phyloP scores from a whole-genome alignment of 2,329 filamentous ascomycete species.

The Emergomyces orientalis region DNA sequence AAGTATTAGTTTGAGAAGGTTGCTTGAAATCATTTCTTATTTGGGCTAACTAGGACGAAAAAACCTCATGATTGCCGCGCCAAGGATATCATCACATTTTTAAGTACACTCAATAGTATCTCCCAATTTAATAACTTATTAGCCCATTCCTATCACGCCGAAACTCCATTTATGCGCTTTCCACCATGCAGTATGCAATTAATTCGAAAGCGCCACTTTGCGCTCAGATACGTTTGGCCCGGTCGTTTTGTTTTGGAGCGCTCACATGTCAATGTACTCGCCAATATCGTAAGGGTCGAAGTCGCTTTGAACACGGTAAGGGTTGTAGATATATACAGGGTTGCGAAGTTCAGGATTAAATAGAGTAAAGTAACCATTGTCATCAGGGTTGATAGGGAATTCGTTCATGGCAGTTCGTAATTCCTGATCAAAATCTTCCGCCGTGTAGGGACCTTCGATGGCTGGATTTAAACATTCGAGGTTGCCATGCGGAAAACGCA shows the following conservation, averaged over 20 bases:
- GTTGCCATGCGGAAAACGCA: neutral
- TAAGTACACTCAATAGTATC: neutral
- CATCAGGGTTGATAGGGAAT: constrained; percentile 11
- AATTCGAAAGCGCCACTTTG: neutral
- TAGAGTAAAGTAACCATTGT: constrained; percentile 17
- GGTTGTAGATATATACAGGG: constrained; percentile 20
- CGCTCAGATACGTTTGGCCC: neutral
- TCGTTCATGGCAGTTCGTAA: constrained; percentile 11
- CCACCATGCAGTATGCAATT: constrained; percentile 3
- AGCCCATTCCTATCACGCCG: constrained; percentile 3
- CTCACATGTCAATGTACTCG: constrained; percentile 15
- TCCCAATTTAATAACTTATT: neutral
- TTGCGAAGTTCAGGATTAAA: constrained; percentile 19
- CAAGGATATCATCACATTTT: neutral
- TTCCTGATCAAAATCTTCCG: constrained; percentile 10
- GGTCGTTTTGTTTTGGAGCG: neutral
- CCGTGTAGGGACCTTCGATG: constrained; percentile 6
- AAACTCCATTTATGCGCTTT: constrained; percentile 7
- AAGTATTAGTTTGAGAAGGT: neutral
- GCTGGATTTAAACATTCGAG: neutral
- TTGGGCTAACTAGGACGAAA: neutral
- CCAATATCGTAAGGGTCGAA: constrained; percentile 24
- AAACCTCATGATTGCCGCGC: neutral
- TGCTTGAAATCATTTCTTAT: neutral
- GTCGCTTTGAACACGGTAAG: constrained; percentile 19